phyloP scores from a whole-genome alignment of 1,139 yeast species.

The Nadsonia commutata region DNA sequence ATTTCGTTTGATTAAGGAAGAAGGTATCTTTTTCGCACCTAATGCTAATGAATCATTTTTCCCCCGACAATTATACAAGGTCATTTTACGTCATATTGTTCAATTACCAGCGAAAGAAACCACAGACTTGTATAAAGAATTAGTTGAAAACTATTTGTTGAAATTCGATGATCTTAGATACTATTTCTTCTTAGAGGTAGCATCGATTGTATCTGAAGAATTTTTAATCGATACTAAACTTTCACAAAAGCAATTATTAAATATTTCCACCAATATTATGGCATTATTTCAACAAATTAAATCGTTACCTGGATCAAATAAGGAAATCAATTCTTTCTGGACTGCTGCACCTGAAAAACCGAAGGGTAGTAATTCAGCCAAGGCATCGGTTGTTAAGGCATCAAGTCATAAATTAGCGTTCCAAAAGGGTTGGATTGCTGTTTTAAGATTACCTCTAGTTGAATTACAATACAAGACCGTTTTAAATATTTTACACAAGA shows the following conservation, averaged over 20 bases:
- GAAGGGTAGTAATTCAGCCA: conserved; percentile 29
- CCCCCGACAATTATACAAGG: conserved; percentile 41
- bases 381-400: conserved; percentile 23
- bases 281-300: conserved; percentile 24
- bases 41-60: conserved; percentile 40
- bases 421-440: conserved; percentile 51
- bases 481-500: conserved; percentile 59
- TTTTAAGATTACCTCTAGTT: conserved; percentile 36
- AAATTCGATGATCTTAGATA: conserved; percentile 26
- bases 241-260: conserved; percentile 5
- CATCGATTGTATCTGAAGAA: conserved; percentile 7
- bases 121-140: conserved; percentile 28
- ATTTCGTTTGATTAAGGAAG: conserved; percentile 39
- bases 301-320: conserved; percentile 17
- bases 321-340: conserved; percentile 19
- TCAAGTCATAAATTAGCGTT: conserved; percentile 44
- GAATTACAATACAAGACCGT: conserved; percentile 51
- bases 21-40: conserved; percentile 25
- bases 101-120: conserved; percentile 31
- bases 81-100: conserved; percentile 36
- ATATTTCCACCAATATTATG: conserved; percentile 6
- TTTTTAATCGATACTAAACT: conserved; percentile 3
- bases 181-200: conserved; percentile 15
- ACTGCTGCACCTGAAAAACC: conserved; percentile 38
- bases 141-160: conserved; percentile 34